These are phyloP conservation scores for Microdochium bolleyi DNA, from an alignment of 2,329 filamentous ascomycete species.

Conservation along the genomic window DNA sequence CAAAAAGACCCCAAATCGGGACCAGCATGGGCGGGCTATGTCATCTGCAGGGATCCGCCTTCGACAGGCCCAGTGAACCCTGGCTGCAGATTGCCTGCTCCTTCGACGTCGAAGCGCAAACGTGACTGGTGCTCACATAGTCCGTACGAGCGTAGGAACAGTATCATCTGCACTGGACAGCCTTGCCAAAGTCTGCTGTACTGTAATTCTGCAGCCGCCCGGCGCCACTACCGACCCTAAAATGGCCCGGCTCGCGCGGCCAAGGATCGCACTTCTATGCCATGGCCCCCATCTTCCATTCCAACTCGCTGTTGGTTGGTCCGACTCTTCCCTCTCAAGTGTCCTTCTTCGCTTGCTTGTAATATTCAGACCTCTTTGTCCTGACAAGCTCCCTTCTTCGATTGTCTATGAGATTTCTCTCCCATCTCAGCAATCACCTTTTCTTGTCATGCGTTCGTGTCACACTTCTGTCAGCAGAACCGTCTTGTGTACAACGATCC, in stretches of 20 bases:
- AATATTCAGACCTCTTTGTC: neutral
- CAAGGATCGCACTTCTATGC: neutral
- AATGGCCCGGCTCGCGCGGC: neutral
- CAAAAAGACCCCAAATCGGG: neutral
- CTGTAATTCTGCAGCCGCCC: neutral
- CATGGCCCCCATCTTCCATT: neutral
- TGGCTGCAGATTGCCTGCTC: neutral
- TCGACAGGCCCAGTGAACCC: neutral
- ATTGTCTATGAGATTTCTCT: neutral
- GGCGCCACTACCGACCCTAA: neutral
- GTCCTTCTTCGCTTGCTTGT: neutral
- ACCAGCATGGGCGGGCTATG: neutral
- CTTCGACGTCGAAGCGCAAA: neutral
- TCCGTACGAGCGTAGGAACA: no score
- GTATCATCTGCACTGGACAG: no score
- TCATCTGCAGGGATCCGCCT: neutral
- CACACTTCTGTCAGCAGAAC: neutral
- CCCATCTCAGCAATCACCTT: no score
- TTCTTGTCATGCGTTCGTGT: neutral
- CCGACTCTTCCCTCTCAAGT: neutral
- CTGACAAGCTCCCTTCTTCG: neutral
- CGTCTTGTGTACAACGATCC: neutral
- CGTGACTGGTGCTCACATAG: neutral
- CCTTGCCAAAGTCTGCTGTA: no score
- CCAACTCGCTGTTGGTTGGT: neutral